Conservation (phyloP, 1,284 basidiomycete species). For the Inonotus obliquus region DNA sequence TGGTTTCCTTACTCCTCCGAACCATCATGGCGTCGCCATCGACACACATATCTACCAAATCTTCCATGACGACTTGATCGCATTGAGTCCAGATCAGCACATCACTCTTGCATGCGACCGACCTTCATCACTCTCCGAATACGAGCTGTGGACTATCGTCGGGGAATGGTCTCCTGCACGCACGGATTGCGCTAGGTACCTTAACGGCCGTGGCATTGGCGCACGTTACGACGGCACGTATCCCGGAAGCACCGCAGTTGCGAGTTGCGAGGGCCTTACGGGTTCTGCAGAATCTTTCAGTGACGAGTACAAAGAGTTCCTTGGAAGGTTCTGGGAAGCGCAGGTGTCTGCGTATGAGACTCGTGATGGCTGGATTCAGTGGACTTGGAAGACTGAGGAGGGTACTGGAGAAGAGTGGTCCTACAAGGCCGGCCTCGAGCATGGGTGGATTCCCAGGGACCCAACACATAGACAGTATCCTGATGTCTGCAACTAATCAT, state of each 20-base stretch:
- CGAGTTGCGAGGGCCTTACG: constrained; percentile 69
- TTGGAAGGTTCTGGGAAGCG: constrained; percentile 82
- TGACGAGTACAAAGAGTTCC: constrained; percentile 75
- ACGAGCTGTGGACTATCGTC: constrained; percentile 71
- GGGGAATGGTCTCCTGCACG: constrained; percentile 84
- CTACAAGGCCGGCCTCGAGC: constrained; percentile 69
- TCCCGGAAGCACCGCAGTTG: constrained; percentile 60
- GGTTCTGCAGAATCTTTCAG: constrained; percentile 73
- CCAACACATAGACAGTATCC: constrained; percentile 48
- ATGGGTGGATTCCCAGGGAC: constrained; percentile 80
- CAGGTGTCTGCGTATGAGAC: constrained; percentile 68
- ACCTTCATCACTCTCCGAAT: constrained; percentile 42
- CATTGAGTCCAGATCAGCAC: constrained; percentile 53
- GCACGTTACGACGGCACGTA: constrained; percentile 78
- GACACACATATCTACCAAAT: constrained; percentile 85
- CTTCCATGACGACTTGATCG: constrained; percentile 59
- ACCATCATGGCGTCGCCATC: constrained; percentile 66
- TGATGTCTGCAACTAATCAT: constrained; percentile 37
- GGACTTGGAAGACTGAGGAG: constrained; percentile 51
- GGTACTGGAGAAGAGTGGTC: constrained; percentile 75
- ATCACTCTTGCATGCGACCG: constrained; percentile 60
- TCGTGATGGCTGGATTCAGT: constrained; percentile 68
- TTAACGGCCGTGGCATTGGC: constrained; percentile 69
- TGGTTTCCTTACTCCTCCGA: constrained; percentile 57
- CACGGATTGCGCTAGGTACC: constrained; percentile 81